Base-by-base conservation (phyloP, 2,329 filamentous ascomycete species). In the Aspergillus calidoustus region DNA sequence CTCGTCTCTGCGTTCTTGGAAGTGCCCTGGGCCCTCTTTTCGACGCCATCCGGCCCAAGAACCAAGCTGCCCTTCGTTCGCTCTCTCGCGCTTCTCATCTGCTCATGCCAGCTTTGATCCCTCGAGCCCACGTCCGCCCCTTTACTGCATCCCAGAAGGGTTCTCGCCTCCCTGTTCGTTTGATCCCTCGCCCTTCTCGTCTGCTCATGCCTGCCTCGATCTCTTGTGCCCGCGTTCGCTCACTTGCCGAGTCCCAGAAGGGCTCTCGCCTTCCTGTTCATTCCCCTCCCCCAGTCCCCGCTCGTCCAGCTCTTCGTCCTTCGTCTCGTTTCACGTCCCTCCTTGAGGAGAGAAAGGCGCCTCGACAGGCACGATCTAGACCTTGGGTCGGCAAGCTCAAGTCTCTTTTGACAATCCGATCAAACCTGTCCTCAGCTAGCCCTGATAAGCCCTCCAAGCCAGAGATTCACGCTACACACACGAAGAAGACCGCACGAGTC, bases 1-100 rank as follows among this genome's bases (percentile, higher is more conserved):
- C 66, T 61, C 63, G 64, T 46, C 66, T 65, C 50, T 62, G 60
- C 52, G 59, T 66, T 30, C 69, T 67, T 57, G 66, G 67, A 48
- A 48, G 25, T 62, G 30, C 60, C 43, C 19, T 61, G 57, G 50
- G 38, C 25, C 44, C 56, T 31, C 13, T 25, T 23, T 15, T 23
- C 13, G 31, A 57, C 31, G 48, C 56, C 38, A 50, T 54, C 46
- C 58, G 63, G 59, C 54, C 63, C 48, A 66, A 54, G 58, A 55
- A 52, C 44, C 54, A 60, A 31, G 56, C 56, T 22, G 56, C 57
- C 34, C 53, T 56, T 62, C 53, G 44, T 58, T 58, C 46, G 22
- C 57, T 53, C 30, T 57, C 58, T 30, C 59, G 38, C 6, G 57
- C 60, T 57, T 58, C 11, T 52, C 60, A 25, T 31, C 63, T 62